Evolutionary conservation across 345 rosid genomes (phyloP).

Genomic region (Populus nigra): DNA sequence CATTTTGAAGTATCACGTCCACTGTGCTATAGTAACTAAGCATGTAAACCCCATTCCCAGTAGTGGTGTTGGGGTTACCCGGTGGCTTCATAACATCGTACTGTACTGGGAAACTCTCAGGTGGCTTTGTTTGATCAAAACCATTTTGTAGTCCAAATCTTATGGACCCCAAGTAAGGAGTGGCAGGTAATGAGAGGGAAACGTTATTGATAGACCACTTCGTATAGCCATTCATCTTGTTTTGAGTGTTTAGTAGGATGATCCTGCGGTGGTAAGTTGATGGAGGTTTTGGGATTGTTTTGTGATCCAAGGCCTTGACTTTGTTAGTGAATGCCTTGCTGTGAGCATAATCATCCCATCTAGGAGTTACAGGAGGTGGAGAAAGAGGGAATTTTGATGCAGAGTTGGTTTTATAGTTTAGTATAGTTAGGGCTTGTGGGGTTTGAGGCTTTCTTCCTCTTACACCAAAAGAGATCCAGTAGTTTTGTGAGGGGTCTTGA

Average conservation of each 20-base stretch:
- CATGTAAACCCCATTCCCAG: conserved; percentile 53
- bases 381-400: conserved; percentile 38
- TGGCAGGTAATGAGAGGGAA: conserved; percentile 51
- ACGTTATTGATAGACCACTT: conserved; percentile 81
- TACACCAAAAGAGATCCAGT: conserved; percentile 59
- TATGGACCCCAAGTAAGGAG: conserved; percentile 78
- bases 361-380: conserved; percentile 59
- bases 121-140: conserved; percentile 45
- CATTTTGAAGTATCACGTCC: conserved; percentile 78
- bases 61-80: conserved; percentile 40
- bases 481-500: conserved; percentile 47
- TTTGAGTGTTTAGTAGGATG: conserved; percentile 73
- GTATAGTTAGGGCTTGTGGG: conserved; percentile 50
- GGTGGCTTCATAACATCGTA: conserved; percentile 59
- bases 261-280: conserved; percentile 31
- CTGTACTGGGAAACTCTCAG: conserved; percentile 30
- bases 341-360: conserved; percentile 56
- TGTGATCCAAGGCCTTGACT: conserved; percentile 38
- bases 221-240: conserved; percentile 40
- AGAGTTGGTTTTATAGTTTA: conserved; percentile 47
- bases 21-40: conserved; percentile 43
- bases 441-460: conserved; percentile 59
- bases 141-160: conserved; percentile 40
- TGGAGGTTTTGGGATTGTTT: conserved; percentile 42
- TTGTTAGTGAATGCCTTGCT: conserved; percentile 46